These are phyloP conservation scores for Rhinocladiella similis DNA, from an alignment of 2,329 filamentous ascomycete genomes.

Conservation along the genomic window DNA sequence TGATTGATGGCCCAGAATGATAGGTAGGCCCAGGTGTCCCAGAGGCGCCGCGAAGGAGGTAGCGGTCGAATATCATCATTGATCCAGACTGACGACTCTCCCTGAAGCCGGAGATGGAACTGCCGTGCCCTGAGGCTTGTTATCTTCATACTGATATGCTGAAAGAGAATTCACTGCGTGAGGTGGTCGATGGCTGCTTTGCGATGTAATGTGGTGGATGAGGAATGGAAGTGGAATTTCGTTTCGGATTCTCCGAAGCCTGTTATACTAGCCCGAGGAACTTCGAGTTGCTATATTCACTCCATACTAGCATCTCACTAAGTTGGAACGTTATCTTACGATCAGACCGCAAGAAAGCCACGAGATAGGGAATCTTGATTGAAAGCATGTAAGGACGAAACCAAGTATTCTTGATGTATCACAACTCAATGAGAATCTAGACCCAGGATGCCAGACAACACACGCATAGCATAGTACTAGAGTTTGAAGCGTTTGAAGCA, in stretches of 20 bases:
- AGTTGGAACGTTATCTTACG: too few relatives aligned
- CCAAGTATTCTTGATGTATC: too few relatives aligned
- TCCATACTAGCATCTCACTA: too few relatives aligned
- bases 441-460: too few relatives aligned
- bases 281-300: too few relatives aligned
- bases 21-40: conserved; percentile 39
- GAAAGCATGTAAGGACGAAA: neutral
- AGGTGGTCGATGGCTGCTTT: neutral
- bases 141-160: conserved; percentile 1
- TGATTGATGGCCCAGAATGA: conserved; percentile 43
- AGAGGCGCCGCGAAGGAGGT: conserved; percentile 40
- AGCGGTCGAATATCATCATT: conserved; percentile 44
- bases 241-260: too few relatives aligned
- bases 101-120: conserved; percentile 11
- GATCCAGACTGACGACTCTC: conserved; percentile 36
- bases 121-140: conserved; percentile 2
- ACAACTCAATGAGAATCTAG: too few relatives aligned
- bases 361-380: neutral
- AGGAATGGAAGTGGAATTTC: too few relatives aligned
- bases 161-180: neutral
- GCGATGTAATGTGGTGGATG: too few relatives aligned
- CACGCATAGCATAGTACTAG: too few relatives aligned
- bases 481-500: too few relatives aligned
- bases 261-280: too few relatives aligned
- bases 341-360: neutral